Base-by-base conservation (phyloP, 2,329 filamentous ascomycete genomes). In the Penicillium brevicompactum region DNA sequence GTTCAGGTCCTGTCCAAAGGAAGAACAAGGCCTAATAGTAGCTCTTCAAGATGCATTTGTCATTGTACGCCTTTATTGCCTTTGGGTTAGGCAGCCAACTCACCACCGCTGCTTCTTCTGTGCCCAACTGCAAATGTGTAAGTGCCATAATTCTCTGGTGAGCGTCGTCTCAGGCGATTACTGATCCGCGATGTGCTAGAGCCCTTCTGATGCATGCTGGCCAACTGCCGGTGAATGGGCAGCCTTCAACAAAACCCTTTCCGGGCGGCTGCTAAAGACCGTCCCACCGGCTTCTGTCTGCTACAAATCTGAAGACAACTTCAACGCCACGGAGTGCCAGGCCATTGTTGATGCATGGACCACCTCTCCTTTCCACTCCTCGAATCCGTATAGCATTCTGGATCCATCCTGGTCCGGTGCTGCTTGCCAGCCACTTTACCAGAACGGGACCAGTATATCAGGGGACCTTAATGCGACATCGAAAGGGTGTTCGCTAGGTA, bases 401-500 rank as follows among this genome's bases (percentile, higher is more conserved):
- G 32, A 34, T 11, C 32, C 32, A 11, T 5, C 30, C 10, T 31
- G 30, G 30, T 34, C 32, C 32, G 10, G 5, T 3, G 32, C 10
- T 13, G 32, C 32, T 13, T 34, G 32, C 14, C 5, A 8, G 3
- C 32, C 32, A 11, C 5, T 34, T 13, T 34, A 7, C 10, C 9
- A 8, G 5, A 11, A 34, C 14, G 32, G 32, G 3, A 34, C 32
- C 9, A 11, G 5, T 34, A 7, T 34, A 3, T 6, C 5, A 4
- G 32, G 32, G 3, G 32, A 34, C 10, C 5, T 3, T 7, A 11
- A 34, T 34, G 32, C 32, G 4, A 13, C 4, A 34, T 24, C 18
- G 2, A 42, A 56, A n/a, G 45, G 57, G 6, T 69, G 66, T 44
- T 54, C 55, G 3, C 42, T 59, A 32, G 61, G 49, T 13, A 55